Percentiles rank a stretch among this genome's conserved stretches.
These are phyloP conservation scores for Fraxinus greggii DNA, from an alignment of 305 asterid species.

Conservation along the genomic window DNA sequence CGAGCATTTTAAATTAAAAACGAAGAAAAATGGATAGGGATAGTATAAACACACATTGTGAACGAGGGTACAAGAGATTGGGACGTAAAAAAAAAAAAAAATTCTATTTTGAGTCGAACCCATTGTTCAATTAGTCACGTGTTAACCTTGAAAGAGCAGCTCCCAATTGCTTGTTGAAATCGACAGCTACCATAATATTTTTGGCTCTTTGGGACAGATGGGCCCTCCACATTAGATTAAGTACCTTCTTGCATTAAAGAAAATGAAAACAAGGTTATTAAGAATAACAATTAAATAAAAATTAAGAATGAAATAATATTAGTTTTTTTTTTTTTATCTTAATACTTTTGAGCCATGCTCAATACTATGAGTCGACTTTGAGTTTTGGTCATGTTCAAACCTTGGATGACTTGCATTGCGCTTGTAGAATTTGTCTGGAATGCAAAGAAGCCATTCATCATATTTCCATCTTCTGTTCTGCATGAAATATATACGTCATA, in stretches of 20 bases:
- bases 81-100: slow-evolving; percentile 14
- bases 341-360: background rate
- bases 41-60: slow-evolving; percentile 35
- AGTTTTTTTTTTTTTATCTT: background rate
- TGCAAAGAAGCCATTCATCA: background rate
- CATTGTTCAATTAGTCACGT: slow-evolving; percentile 48
- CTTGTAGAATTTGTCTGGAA: background rate
- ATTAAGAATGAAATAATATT: background rate
- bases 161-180: slow-evolving; percentile 52
- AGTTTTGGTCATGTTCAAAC: slow-evolving; percentile 17
- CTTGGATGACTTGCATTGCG: slow-evolving; percentile 4
- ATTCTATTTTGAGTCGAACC: slow-evolving; percentile 45
- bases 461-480: slow-evolving; percentile 7
- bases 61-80: slow-evolving; percentile 28
- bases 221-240: slow-evolving; percentile 7
- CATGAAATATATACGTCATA: background rate
- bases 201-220: slow-evolving; percentile 24
- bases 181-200: slow-evolving; percentile 49
- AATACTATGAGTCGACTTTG: background rate
- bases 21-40: background rate
- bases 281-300: background rate
- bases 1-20: background rate
- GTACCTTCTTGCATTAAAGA: background rate
- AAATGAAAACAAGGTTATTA: background rate
- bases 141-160: slow-evolving; percentile 40